Conservation (phyloP, 176 grass and related monocot genomes). For the Triticum aestivum region DNA sequence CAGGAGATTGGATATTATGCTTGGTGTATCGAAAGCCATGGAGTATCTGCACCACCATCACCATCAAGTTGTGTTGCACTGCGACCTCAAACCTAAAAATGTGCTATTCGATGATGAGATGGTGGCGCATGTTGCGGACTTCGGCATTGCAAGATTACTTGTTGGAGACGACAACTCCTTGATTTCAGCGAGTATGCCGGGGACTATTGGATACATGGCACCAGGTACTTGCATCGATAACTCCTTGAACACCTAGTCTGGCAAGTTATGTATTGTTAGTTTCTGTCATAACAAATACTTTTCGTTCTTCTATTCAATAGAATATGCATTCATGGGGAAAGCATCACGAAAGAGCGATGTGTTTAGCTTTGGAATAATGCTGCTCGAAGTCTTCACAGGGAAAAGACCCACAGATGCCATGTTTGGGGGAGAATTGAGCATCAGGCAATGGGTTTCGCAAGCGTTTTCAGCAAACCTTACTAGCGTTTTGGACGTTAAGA, state of each 20-base stretch:
- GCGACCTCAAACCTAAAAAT: not conserved
- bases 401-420: not conserved
- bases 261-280: not conserved
- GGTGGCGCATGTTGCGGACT: not conserved
- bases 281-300: not conserved
- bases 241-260: not conserved
- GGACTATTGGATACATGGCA: not conserved
- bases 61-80: not conserved
- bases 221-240: not conserved
- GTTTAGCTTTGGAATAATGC: not conserved
- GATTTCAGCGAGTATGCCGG: not conserved
- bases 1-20: not conserved
- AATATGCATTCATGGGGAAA: not conserved
- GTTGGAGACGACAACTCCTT: not conserved
- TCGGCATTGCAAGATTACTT: not conserved
- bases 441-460: not conserved
- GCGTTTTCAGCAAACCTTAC: not conserved
- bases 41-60: not conserved
- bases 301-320: not conserved
- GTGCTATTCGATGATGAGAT: not conserved
- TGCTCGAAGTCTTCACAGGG: not conserved
- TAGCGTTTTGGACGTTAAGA: not conserved
- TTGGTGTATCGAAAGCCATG: not conserved
- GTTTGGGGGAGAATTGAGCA: not conserved
- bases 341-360: not conserved